Evolutionary conservation across 495 filamentous ascomycete species (phyloP), one percentile per base, ranked within the genome.

Genomic region (Penicillium cinerascens): DNA sequence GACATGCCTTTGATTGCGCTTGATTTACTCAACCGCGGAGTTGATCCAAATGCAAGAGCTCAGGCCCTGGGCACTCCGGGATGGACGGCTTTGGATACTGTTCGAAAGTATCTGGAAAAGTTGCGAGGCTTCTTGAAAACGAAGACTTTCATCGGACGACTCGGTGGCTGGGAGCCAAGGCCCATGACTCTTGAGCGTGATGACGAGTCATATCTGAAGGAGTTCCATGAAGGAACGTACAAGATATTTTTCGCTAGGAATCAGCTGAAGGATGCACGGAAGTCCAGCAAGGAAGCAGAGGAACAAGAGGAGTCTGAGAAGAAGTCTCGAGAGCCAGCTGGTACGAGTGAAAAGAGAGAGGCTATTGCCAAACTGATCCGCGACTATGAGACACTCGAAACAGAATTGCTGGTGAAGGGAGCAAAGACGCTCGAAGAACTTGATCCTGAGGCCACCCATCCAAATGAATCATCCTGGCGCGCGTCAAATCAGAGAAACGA

Each of bases 401-500:
- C 64, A 1, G 56, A 65, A 0, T 64, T 92, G 36, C 27, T 84
- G 4, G 68, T 65, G 11, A 77, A 69, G 36, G 82, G 77, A 0
- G 88, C 81, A 13, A 89, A 89, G 64, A 78, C 80, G 0, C 89
- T 84, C 59, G 42, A 62, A 17, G 78, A 92, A 47, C 66, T 87
- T 17, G 69, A 84, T 64, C 86, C 88, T 0, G 73, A 83, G 1
- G 66, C 66, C 8, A 43, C 46, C 0, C 7, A 27, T 5, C 4
- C 47, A 11, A 42, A 27, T 6, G 6, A n/a, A 41, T 27, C 21
- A 51, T 21, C 17, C 38, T 5, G 21, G 26, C 8, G 7, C 11
- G 7, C 3, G 25, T 10, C 7, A 5, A 51, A 17, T 10, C 51
- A 18, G 21, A 29, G 16, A 22, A 22, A 41, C 5, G 11, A 20